Base-by-base conservation (phyloP, 1,284 basidiomycete genomes). In the Apiotrichum veenhuisii region DNA sequence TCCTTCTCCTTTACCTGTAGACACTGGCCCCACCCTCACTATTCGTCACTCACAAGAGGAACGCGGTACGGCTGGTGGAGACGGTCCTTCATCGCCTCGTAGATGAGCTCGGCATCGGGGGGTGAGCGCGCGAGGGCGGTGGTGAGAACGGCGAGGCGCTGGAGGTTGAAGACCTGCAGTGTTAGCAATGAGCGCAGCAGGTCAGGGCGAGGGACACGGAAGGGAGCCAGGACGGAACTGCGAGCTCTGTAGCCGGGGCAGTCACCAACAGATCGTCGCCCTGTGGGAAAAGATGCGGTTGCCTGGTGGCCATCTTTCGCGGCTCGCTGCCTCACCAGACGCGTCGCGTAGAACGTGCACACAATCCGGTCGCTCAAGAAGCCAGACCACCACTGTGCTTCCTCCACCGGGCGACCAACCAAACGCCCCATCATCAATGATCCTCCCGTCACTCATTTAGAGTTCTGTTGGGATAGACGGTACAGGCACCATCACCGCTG, bases 21-120 rank as follows among this genome's bases (percentile, higher is more conserved):
- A n/a, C n/a, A n/a, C n/a, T n/a, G n/a, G n/a, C n/a, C n/a, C n/a
- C 40, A 7, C 20, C 5, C 20, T 41, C 20, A 5, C 40, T 3
- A 41, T 11, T 10, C 33, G 20, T 20, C 17, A 72, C 70, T 54
- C 55, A 74, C 92, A 54, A 98, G 81, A 41, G 82, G 77, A 77
- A 89, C 91, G 36, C 96, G 85, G 77, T 98, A 98, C 0, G 96
- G 96, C 75, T 99, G 96, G 76, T 98, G 96, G 15, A 99, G 84
- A 48, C 89, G 85, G 79, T 99, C 96, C 75, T 98, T 97, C 96
- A 98, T 98, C 0, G 95, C 96, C 76, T 98, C 94, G 78, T 95
- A 98, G 64, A 98, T 98, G 26, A 99, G 84, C 42, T 87, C 87
- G 0, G 92, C 84, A 73, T 98, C 91, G 0, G 94, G 94, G 1